Base-by-base conservation (phyloP, 2,329 filamentous ascomycete species). In the Penicillium sp. region DNA sequence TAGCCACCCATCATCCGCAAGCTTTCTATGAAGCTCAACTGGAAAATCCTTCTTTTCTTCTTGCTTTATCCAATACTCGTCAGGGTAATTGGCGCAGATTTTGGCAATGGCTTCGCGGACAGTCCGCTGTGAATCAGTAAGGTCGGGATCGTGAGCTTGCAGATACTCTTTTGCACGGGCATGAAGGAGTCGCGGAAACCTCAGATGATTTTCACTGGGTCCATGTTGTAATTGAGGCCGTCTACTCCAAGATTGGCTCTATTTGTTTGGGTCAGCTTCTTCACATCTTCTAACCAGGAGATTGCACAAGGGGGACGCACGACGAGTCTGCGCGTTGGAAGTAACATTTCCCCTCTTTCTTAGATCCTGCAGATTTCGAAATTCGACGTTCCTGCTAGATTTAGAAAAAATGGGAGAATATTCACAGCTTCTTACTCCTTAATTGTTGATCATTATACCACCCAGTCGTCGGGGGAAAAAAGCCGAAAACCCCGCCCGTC, bases 31-130 rank as follows among this genome's bases (percentile, higher is more conserved):
- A 57, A 82, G 76, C 13, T 82, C 80, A 3, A 70, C 61, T 0
- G 80, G 80, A 68, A 79, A 81, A 56, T 71, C 61, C 51, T 78
- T 71, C 35, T 68, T 68, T 30, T 73, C 69, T 61, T 82, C 80
- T 26, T 73, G 68, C 1, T 73, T 65, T 6, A 75, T 69, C 80
- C 80, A 82, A 72, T 82, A 82, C 49, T 72, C 68, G 58, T 82
- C 77, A 3, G 77, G 71, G 62, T 79, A 83, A 28, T 73, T 68
- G 13, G 75, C 68, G 67, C 79, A 81, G 49, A 83, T 79, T 58
- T 80, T 81, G 24, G 74, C 65, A 44, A 83, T 80, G 3, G 79
- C 74, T 57, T 79, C 77, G 38, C 80, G 79, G 6, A 83, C 79
- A 19, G 65, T 70, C 47, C 56, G 58, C 37, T 72, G 69, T 1